Percentiles rank a stretch among this genome's conserved stretches.
phyloP scores from a whole-genome alignment of 2,329 filamentous ascomycete species.

The Pleurostoma richardsiae region DNA sequence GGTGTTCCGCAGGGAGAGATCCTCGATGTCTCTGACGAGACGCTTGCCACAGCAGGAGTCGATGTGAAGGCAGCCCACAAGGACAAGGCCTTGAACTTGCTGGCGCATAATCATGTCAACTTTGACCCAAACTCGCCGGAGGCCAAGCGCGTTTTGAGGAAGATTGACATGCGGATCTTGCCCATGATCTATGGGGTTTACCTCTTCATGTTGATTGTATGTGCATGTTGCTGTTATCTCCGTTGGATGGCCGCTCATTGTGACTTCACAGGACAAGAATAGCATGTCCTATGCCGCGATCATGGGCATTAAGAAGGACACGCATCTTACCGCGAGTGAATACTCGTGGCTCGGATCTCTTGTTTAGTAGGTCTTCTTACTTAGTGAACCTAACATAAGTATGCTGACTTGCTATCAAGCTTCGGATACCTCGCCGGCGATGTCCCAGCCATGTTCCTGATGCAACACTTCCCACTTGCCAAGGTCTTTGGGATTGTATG shows the following conservation, averaged over 20 bases:
- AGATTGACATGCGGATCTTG: not conserved
- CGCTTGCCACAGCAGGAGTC: not conserved
- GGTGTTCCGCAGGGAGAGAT: not conserved
- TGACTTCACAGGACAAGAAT: not conserved
- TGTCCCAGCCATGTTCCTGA: not conserved
- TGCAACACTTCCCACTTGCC: constrained; percentile 1
- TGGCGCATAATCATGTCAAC: not conserved
- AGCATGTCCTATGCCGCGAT: constrained; percentile 1
- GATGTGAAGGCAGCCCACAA: not conserved
- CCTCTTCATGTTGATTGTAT: constrained; percentile 1
- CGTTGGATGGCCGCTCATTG: not conserved
- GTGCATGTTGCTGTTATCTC: not conserved
- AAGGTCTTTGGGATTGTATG: constrained; percentile 1
- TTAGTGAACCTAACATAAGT: not conserved
- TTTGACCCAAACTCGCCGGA: constrained; percentile 2
- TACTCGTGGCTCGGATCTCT: constrained; percentile 2
- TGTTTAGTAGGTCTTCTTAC: constrained; percentile 1
- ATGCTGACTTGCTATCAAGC: not conserved
- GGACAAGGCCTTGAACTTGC: constrained; percentile 1
- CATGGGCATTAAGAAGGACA: constrained; percentile 3
- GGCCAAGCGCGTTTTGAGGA: not conserved
- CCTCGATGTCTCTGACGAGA: not conserved
- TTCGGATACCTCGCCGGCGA: constrained; percentile 3
- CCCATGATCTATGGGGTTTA: not conserved
- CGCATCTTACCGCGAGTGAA: constrained; percentile 1